These are phyloP conservation scores for Aeschynomene evenia DNA, from an alignment of 306 rosid species.

Conservation along the genomic window DNA sequence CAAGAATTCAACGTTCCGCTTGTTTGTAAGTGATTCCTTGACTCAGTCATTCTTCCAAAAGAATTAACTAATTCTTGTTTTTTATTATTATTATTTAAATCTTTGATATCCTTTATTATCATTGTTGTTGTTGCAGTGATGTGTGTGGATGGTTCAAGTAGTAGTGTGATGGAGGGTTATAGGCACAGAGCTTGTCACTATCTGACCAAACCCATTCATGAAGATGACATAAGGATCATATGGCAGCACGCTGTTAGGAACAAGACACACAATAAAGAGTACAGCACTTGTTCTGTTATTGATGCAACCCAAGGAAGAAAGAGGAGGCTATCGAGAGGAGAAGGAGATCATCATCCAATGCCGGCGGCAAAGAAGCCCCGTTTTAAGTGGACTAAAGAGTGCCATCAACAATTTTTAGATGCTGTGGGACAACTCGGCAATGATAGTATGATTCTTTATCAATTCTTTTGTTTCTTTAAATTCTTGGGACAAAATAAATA, in stretches of 20 bases:
- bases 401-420: constrained; percentile 51
- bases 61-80: neutral
- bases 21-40: constrained; percentile 45
- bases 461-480: neutral
- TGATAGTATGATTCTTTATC: constrained; percentile 56
- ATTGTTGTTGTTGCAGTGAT: constrained; percentile 61
- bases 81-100: no score
- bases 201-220: constrained; percentile 57
- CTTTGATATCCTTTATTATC: no score
- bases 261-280: no score
- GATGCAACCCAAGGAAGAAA: constrained; percentile 60
- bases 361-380: constrained; percentile 54
- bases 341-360: constrained; percentile 50
- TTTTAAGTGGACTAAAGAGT: constrained; percentile 57
- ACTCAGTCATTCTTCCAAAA: constrained; percentile 4
- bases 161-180: constrained; percentile 43
- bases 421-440: constrained; percentile 64
- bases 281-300: constrained; percentile 49
- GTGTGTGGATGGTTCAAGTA: constrained; percentile 53
- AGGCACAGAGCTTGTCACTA: constrained; percentile 62
- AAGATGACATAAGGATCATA: constrained; percentile 45
- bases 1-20: constrained; percentile 68
- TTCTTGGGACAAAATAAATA: neutral
- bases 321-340: constrained; percentile 58
- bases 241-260: constrained; percentile 74